Conservation (phyloP, 2,329 filamentous ascomycete genomes). For the Macroventuria anomochaeta region DNA sequence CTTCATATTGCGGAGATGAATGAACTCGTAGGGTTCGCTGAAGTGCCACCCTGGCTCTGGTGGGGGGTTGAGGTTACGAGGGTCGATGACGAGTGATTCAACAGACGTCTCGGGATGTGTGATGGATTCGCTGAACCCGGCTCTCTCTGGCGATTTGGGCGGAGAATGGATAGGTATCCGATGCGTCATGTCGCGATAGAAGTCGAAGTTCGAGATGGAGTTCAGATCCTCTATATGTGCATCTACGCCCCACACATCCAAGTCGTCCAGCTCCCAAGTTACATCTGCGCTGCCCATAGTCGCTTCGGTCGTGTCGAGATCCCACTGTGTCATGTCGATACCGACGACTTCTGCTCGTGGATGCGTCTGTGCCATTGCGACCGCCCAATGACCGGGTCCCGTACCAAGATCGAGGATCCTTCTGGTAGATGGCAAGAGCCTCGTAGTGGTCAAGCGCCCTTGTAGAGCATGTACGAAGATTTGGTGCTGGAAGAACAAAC, state of each 20-base stretch:
- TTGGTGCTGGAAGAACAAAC: conserved; percentile 67
- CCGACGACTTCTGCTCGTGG: conserved; percentile 57
- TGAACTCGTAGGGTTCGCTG: conserved; percentile 56
- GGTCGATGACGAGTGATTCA: conserved; percentile 32
- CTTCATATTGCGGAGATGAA: conserved; percentile 57
- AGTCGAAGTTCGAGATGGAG: conserved; percentile 30
- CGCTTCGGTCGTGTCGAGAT: conserved; percentile 57
- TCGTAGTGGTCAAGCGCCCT: conserved; percentile 47
- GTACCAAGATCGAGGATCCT: conserved; percentile 54
- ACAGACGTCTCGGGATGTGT: conserved; percentile 26
- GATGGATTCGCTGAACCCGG: conserved; percentile 4
- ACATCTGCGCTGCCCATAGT: conserved; percentile 36
- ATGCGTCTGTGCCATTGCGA: conserved; percentile 54
- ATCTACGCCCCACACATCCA: conserved; percentile 45
- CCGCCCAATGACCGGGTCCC: conserved; percentile 59
- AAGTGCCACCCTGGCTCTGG: conserved; percentile 54
- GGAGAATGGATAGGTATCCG: conserved; percentile 28
- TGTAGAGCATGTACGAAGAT: conserved; percentile 59
- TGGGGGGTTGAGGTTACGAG: conserved; percentile 27
- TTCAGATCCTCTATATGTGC: conserved; percentile 36
- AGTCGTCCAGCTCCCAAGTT: conserved; percentile 48
- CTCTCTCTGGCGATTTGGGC: conserved; percentile 11
- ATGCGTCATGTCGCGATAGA: conserved; percentile 32
- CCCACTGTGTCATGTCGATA: conserved; percentile 57
- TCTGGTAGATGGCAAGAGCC: conserved; percentile 30